A percentile compares a stretch with the other conserved stretches of the same genome.
phyloP scores from a whole-genome alignment of 208 protist species.

The Wallacemonas collosoma region DNA sequence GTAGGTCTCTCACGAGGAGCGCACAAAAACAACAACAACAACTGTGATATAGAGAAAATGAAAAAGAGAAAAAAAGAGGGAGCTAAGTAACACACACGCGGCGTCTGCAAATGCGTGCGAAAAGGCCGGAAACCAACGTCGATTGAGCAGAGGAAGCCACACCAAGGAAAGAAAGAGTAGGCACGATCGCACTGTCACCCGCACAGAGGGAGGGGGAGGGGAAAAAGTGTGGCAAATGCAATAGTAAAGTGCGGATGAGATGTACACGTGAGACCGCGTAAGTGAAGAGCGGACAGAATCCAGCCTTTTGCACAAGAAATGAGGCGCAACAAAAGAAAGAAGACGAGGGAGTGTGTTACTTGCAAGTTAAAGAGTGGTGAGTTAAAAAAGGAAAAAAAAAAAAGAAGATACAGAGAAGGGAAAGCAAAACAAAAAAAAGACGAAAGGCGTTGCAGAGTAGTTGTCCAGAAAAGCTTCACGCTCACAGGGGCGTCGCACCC shows the following conservation, averaged over 20 bases:
- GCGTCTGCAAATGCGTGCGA: too few species aligned
- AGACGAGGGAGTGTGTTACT: not conserved
- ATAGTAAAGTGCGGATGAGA: not conserved
- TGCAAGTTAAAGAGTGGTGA: not conserved
- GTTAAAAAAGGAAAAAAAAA: not conserved
- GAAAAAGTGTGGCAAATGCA: too few species aligned
- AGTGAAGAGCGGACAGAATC: not conserved
- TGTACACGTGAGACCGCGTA: not conserved
- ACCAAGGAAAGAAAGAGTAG: too few species aligned
- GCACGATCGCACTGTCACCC: too few species aligned
- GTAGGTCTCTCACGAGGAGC: slow-evolving; percentile 1
- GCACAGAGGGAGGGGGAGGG: too few species aligned
- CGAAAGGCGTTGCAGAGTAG: too few species aligned
- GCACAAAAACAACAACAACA: slow-evolving; percentile 26
- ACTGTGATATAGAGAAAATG: not conserved
- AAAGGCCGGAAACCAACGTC: too few species aligned
- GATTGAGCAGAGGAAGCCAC: too few species aligned
- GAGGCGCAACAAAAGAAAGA: not conserved
- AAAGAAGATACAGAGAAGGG: too few species aligned
- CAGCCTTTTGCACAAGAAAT: not conserved
- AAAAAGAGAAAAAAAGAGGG: not conserved
- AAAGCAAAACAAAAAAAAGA: too few species aligned
- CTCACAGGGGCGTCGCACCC: too few species aligned
- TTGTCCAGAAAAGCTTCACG: too few species aligned
- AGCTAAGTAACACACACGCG: not conserved